Evolutionary conservation across 352 stramenopile genomes (phyloP).

Genomic region (Pythium rishiriense): DNA sequence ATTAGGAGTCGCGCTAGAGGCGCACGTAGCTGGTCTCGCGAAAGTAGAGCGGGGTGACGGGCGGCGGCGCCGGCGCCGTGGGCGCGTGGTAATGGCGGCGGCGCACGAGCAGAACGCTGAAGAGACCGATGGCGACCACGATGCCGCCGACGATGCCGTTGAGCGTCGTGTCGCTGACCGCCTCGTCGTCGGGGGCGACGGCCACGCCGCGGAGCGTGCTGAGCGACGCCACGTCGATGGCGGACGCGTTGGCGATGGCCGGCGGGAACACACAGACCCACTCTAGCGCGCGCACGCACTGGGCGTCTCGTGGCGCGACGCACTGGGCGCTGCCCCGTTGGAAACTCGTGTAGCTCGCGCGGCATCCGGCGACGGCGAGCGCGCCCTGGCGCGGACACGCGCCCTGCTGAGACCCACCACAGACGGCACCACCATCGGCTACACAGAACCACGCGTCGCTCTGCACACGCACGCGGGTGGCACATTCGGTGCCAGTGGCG

Average conservation of each 20-base stretch:
- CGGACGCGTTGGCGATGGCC: not conserved
- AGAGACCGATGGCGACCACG: slow-evolving; percentile 8
- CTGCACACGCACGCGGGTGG: not conserved
- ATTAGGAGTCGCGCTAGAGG: no score
- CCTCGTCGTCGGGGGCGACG: not conserved
- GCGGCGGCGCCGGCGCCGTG: not conserved
- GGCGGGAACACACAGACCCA: slow-evolving; percentile 51
- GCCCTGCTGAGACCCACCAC: not conserved
- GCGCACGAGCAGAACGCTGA: slow-evolving; percentile 16
- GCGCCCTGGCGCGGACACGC: slow-evolving; percentile 41
- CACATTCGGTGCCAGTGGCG: not conserved
- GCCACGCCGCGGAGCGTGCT: not conserved
- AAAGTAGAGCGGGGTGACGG: slow-evolving; percentile 9
- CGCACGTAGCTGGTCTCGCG: slow-evolving; percentile 2
- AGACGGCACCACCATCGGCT: not conserved
- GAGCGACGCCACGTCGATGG: not conserved
- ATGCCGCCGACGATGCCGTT: slow-evolving; percentile 12
- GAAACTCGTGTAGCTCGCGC: slow-evolving; percentile 30
- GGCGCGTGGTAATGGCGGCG: not conserved
- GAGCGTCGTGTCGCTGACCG: not conserved
- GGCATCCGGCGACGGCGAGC: slow-evolving; percentile 36
- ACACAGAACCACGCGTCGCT: slow-evolving; percentile 9
- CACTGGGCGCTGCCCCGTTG: slow-evolving; percentile 20
- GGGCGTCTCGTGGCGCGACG: slow-evolving; percentile 38
- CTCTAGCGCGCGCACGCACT: slow-evolving; percentile 30